These are phyloP conservation scores for Mortierella sp. DNA, from an alignment of 371 early-diverging fungal genomes.

Conservation along the genomic window DNA sequence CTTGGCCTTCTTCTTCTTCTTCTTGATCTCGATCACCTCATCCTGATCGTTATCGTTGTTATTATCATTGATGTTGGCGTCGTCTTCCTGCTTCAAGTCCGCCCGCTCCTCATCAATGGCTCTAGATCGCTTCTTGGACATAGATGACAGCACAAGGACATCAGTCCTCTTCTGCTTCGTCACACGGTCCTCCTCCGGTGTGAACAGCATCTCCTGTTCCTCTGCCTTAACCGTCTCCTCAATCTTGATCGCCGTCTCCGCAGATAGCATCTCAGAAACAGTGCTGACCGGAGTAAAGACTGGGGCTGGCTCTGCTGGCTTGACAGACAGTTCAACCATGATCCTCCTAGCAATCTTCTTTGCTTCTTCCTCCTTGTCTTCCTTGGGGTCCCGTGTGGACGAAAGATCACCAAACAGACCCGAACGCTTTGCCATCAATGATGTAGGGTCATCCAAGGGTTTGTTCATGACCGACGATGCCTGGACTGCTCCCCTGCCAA, in stretches of 20 bases:
- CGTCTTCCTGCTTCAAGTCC: slow-evolving; percentile 21
- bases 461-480: slow-evolving; percentile 41
- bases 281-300: slow-evolving; percentile 31
- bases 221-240: slow-evolving; percentile 7
- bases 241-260: background rate
- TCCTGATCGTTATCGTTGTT: slow-evolving; percentile 7
- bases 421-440: slow-evolving; percentile 57
- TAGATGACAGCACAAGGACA: slow-evolving; percentile 53
- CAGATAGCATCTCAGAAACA: slow-evolving; percentile 1
- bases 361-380: slow-evolving; percentile 31
- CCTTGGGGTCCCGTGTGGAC: slow-evolving; percentile 2
- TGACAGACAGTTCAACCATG: slow-evolving; percentile 48
- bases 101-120: slow-evolving; percentile 32
- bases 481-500: slow-evolving; percentile 14
- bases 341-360: slow-evolving; percentile 44
- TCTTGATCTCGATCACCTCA: slow-evolving; percentile 13
- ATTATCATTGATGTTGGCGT: slow-evolving; percentile 3
- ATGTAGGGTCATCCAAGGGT: slow-evolving; percentile 56
- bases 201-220: slow-evolving; percentile 52
- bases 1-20: slow-evolving; percentile 29
- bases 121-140: slow-evolving; percentile 44
- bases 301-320: slow-evolving; percentile 11
- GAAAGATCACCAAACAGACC: slow-evolving; percentile 58
- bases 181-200: slow-evolving; percentile 40
- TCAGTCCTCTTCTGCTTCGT: slow-evolving; percentile 56